phyloP scores from a whole-genome alignment of 345 rosid genomes.

The Trapa bicornis region DNA sequence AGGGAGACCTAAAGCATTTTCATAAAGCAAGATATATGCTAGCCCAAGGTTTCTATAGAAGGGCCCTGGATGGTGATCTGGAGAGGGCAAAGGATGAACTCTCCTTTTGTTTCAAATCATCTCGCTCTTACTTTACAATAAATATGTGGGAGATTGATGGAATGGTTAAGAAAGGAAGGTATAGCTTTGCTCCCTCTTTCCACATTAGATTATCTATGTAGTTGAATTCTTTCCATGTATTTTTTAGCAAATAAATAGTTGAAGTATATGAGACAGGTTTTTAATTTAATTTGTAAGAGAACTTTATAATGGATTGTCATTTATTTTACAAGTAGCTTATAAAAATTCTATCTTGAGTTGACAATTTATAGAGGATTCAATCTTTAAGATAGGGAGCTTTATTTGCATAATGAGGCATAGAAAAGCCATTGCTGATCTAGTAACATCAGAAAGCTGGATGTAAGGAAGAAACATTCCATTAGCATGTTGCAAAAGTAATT shows the following conservation, averaged over 20 bases:
- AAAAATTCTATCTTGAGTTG: neutral
- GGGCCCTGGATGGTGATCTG: constrained; percentile 60
- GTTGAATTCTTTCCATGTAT: neutral
- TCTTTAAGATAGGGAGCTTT: neutral
- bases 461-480: neutral
- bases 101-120: constrained; percentile 86
- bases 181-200: constrained; percentile 3
- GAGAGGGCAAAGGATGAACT: constrained; percentile 92
- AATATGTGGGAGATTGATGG: constrained; percentile 99
- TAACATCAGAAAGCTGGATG: neutral
- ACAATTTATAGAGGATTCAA: neutral
- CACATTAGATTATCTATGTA: neutral
- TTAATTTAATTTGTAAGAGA: neutral
- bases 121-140: constrained; percentile 84
- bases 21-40: constrained; percentile 97
- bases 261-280: neutral
- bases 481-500: neutral
- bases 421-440: neutral
- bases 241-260: neutral
- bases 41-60: constrained; percentile 71
- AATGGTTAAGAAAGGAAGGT: constrained; percentile 95
- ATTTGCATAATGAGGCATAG: neutral
- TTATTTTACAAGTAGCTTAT: neutral
- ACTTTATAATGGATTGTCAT: neutral
- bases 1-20: constrained; percentile 96